These are phyloP conservation scores for Laetiporus sulphureus DNA, from an alignment of 1,284 basidiomycete species.

Conservation along the genomic window DNA sequence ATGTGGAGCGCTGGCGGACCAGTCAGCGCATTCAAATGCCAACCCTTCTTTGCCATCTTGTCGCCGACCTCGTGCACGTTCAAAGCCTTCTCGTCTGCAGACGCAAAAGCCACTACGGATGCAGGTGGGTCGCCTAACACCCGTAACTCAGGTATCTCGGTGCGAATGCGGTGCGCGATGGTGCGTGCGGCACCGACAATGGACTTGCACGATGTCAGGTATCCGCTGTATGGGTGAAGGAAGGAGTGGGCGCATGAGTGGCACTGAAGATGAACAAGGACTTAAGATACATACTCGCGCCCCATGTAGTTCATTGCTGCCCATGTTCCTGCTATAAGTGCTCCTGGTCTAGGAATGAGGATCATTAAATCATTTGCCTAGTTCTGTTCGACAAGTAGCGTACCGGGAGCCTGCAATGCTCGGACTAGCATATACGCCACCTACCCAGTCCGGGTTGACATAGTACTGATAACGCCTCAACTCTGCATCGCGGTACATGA, in stretches of 20 bases:
- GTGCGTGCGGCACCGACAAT: slow-evolving; percentile 74
- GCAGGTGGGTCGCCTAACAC: slow-evolving; percentile 87
- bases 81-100: slow-evolving; percentile 45
- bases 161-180: slow-evolving; percentile 61
- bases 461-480: slow-evolving; percentile 83
- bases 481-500: slow-evolving; percentile 81
- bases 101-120: slow-evolving; percentile 86
- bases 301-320: slow-evolving; percentile 94
- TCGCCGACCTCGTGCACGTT: slow-evolving; percentile 89
- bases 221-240: slow-evolving; percentile 55
- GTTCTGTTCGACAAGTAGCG: slow-evolving; percentile 14
- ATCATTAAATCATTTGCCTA: background rate
- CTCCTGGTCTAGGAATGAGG: slow-evolving; percentile 61
- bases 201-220: slow-evolving; percentile 79
- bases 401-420: slow-evolving; percentile 86
- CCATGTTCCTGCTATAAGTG: slow-evolving; percentile 93
- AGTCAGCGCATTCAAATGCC: slow-evolving; percentile 86
- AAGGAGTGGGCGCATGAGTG: background rate
- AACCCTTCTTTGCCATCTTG: slow-evolving; percentile 76
- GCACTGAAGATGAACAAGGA: slow-evolving; percentile 2
- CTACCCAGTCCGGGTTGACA: slow-evolving; percentile 72
- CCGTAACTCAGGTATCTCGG: slow-evolving; percentile 74
- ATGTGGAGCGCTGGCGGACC: slow-evolving; percentile 87
- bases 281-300: slow-evolving; percentile 61
- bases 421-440: slow-evolving; percentile 79